Conservation (phyloP, 768 basidiomycete species). For the Antrodiella citrinella region DNA sequence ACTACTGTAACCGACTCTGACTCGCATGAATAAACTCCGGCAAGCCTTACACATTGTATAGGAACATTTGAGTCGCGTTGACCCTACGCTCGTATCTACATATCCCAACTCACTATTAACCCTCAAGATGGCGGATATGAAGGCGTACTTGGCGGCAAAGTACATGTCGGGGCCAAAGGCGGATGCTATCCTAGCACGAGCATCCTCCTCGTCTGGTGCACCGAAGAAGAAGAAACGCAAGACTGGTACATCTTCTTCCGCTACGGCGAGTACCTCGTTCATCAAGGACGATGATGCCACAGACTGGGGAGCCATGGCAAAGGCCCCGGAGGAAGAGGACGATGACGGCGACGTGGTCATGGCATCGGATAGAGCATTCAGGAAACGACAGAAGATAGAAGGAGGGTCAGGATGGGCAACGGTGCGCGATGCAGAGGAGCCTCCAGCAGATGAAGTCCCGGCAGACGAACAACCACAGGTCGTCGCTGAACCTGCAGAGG, state of each 20-base stretch:
- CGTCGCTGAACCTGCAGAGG: slow-evolving; percentile 31
- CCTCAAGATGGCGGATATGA: slow-evolving; percentile 32
- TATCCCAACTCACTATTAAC: too few species aligned
- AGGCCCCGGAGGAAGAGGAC: slow-evolving; percentile 45
- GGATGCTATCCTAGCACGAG: slow-evolving; percentile 80
- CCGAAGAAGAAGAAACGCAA: slow-evolving; percentile 78
- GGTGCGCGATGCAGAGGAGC: slow-evolving; percentile 45
- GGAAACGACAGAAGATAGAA: slow-evolving; percentile 50
- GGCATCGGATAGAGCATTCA: slow-evolving; percentile 70
- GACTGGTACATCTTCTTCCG: slow-evolving; percentile 20
- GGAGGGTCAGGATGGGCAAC: slow-evolving; percentile 62
- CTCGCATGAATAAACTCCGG: too few species aligned
- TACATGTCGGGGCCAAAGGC: slow-evolving; percentile 98
- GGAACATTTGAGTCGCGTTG: too few species aligned
- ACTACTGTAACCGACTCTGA: too few species aligned
- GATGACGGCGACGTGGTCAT: slow-evolving; percentile 58
- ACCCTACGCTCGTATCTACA: too few species aligned
- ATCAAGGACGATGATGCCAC: slow-evolving; percentile 57
- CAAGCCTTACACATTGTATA: too few species aligned
- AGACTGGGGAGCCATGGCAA: slow-evolving; percentile 48
- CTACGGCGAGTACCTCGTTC: slow-evolving; percentile 17
- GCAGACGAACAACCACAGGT: slow-evolving; percentile 64
- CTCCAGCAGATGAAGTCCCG: slow-evolving; percentile 41
- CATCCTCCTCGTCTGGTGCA: slow-evolving; percentile 30
- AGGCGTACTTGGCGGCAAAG: slow-evolving; percentile 80